phyloP scores from a whole-genome alignment of 371 early-diverging fungal species.

The Mortierella sp. region DNA sequence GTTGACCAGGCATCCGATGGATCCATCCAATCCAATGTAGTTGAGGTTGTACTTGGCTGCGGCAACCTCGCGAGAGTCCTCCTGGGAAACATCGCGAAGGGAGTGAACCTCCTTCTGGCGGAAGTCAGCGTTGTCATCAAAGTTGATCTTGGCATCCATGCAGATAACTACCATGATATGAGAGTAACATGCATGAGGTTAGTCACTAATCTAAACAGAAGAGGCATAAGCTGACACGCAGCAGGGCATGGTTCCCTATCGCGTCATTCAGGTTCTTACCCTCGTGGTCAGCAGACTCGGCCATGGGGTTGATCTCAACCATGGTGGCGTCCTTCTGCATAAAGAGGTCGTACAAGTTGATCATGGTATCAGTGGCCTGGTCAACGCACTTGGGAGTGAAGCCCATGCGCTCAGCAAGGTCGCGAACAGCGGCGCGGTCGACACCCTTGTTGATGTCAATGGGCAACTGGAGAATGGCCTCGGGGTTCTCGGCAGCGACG shows the following conservation, averaged over 20 bases:
- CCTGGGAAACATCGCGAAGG: constrained; percentile 94
- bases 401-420: constrained; percentile 85
- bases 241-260: no score
- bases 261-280: constrained; percentile 58
- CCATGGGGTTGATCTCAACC: constrained; percentile 98
- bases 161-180: constrained; percentile 67
- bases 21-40: constrained; percentile 99
- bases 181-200: neutral
- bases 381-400: constrained; percentile 86
- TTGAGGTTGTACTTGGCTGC: constrained; percentile 97
- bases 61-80: constrained; percentile 97
- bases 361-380: constrained; percentile 90
- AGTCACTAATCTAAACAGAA: neutral
- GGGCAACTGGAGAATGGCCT: constrained; percentile 89
- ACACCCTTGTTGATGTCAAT: constrained; percentile 80
- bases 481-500: constrained; percentile 94
- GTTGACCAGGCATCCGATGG: constrained; percentile 87
- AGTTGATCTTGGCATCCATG: constrained; percentile 96
- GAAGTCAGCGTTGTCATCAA: constrained; percentile 99
- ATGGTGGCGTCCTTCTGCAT: constrained; percentile 96
- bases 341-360: constrained; percentile 95
- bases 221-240: no score
- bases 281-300: constrained; percentile 90
- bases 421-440: constrained; percentile 70
- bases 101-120: constrained; percentile 92